Evolutionary conservation across 2,329 filamentous ascomycete species (phyloP), one percentile per base, ranked within the genome.

Genomic region (Dactylonectria macrodidyma): DNA sequence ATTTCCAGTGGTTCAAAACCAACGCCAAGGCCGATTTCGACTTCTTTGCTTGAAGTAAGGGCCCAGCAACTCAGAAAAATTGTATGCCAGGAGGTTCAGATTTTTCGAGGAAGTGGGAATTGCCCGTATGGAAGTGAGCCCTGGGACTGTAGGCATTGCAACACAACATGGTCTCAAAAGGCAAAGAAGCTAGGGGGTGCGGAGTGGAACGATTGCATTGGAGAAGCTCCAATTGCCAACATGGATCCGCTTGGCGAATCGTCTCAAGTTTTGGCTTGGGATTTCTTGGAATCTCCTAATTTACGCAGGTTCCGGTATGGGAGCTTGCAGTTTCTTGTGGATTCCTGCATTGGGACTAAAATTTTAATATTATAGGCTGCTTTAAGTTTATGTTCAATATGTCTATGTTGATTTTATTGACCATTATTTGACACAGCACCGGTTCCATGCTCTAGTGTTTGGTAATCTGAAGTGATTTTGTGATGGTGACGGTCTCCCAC

Each of bases 281-380:
- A 38, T 11, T 36, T 50, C 14, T 38, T 14, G 46, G 24, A 51
- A 10, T 19, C 50, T 11, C 9, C 14, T 4, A 24, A 33, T 9
- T 12, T 12, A 33, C 56, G 33, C 9, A 59, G 6, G 11, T 47
- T 57, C 7, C 22, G 41, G 22, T 34, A 50, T 9, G 44, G 14
- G 10, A 62, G 51, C 2, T 41, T 68, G 33, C 5, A 9, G 2
- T 66, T 59, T 50, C 19, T 34, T 14, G 54, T 68, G 44, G 62
- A 68, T 59, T n/a, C 9, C 12, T 63, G 55, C 5, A 26, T 33
- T 9, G 14, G 9, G 10, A 22, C 54, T 3, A 57, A 62, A 48
- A n/a, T 62, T 47, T 38, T 54, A 6, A 50, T 66, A 12, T 3
- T 61, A 10, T 41, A 41, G 57, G 54, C n/a, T 30, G 24, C 22